These are phyloP conservation scores for Populus davidiana DNA, from an alignment of 345 rosid genomes.

Conservation along the genomic window DNA sequence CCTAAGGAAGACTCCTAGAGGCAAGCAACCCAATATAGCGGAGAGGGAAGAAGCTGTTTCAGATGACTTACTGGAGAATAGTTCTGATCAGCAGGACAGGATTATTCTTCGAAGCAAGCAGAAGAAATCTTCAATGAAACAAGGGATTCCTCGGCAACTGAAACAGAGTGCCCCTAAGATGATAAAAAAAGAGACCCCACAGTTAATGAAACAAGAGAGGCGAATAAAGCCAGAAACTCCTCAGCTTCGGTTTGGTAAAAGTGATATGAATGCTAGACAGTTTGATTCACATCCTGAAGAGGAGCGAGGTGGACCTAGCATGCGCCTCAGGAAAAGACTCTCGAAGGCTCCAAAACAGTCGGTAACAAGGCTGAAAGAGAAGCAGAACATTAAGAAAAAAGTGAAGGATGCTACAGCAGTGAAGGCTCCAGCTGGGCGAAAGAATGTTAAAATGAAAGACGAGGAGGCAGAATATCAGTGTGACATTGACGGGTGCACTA, in stretches of 20 bases:
- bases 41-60: constrained; percentile 37
- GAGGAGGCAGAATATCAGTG: constrained; percentile 67
- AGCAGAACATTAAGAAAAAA: constrained; percentile 49
- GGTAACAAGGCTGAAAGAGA: constrained; percentile 40
- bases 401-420: constrained; percentile 28
- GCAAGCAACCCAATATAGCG: constrained; percentile 34
- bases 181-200: constrained; percentile 7
- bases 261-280: constrained; percentile 22
- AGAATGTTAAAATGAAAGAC: constrained; percentile 36
- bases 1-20: constrained; percentile 41
- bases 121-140: constrained; percentile 22
- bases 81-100: constrained; percentile 7
- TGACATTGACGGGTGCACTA: constrained; percentile 86
- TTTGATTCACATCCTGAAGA: constrained; percentile 32
- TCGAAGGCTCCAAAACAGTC: constrained; percentile 39
- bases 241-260: constrained; percentile 28
- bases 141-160: constrained; percentile 22
- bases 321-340: constrained; percentile 65
- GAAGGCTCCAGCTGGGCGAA: constrained; percentile 28
- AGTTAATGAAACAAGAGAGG: constrained; percentile 23
- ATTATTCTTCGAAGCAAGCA: constrained; percentile 19
- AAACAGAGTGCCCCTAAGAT: constrained; percentile 15
- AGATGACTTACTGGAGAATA: constrained; percentile 36
- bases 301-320: constrained; percentile 67
- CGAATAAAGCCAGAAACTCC: constrained; percentile 40